A percentile compares a stretch with the other conserved stretches of the same genome.
These are phyloP conservation scores for Paramecium caudatum DNA, from an alignment of 73 alveolate species.

Conservation along the genomic window DNA sequence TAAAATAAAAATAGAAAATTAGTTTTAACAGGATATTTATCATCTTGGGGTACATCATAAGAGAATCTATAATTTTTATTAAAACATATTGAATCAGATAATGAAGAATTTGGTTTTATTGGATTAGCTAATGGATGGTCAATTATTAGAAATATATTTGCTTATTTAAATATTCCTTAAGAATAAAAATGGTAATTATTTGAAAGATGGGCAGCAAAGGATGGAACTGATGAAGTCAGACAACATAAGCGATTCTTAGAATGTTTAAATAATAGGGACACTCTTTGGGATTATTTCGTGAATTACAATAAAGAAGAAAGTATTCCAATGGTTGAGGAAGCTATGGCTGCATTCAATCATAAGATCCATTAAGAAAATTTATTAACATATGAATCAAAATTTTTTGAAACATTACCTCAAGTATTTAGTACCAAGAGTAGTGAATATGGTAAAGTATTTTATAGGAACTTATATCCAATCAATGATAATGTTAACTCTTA, in stretches of 20 bases:
- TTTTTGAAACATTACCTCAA: conserved; percentile 1
- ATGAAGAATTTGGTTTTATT: conserved; percentile 17
- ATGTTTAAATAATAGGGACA: neutral
- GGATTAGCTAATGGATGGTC: conserved; percentile 61
- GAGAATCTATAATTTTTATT: neutral
- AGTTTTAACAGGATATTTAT: neutral
- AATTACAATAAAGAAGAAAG: conserved; percentile 68
- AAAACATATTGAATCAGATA: neutral
- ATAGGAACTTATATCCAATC: conserved; percentile 18
- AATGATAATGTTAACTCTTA: conserved; percentile 37
- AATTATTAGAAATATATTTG: conserved; percentile 31
- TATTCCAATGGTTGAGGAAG: conserved; percentile 6
- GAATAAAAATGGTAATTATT: conserved; percentile 39
- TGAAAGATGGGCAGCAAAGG: conserved; percentile 49
- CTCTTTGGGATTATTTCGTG: conserved; percentile 44
- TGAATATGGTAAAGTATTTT: conserved; percentile 53
- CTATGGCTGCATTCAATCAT: conserved; percentile 52
- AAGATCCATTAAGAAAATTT: neutral
- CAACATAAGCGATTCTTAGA: neutral
- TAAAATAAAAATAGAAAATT: conserved; percentile 57
- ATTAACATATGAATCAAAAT: neutral
- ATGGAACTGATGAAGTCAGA: conserved; percentile 62
- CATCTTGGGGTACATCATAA: conserved; percentile 14
- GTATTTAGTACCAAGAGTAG: neutral
- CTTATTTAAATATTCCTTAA: neutral